Conservation (phyloP, 1,139 yeast species). For the Geotrichum candidum region DNA sequence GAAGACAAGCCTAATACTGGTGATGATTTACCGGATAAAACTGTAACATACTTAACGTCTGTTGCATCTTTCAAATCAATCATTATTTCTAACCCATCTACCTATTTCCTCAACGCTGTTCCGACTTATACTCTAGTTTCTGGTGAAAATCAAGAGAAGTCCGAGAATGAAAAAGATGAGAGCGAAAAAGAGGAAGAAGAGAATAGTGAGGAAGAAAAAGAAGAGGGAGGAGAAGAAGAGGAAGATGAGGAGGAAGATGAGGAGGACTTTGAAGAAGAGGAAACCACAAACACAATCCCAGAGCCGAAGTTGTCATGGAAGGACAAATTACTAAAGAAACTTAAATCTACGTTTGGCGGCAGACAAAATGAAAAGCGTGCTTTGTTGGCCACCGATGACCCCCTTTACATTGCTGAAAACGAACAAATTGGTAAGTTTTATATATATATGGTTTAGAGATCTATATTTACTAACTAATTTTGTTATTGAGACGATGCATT, state of each 20-base stretch:
- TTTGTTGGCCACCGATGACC: neutral
- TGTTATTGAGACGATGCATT: neutral
- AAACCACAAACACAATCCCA: too few relatives aligned
- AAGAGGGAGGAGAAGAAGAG: neutral
- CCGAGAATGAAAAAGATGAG: neutral
- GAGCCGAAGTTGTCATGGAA: constrained; percentile 1
- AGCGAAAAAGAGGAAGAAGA: neutral
- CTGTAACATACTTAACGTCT: neutral
- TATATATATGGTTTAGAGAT: neutral
- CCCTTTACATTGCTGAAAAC: neutral
- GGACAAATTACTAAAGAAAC: constrained; percentile 6
- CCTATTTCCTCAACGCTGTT: neutral
- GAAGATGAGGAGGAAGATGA: neutral
- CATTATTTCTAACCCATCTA: neutral
- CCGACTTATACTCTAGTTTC: neutral
- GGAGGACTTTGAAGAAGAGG: neutral
- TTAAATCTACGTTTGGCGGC: constrained; percentile 1
- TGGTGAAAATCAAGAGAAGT: neutral
- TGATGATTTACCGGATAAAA: neutral
- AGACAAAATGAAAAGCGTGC: neutral
- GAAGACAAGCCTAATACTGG: neutral
- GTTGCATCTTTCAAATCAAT: neutral
- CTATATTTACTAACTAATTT: neutral
- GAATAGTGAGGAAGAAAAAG: neutral
- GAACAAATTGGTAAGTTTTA: neutral